phyloP scores from a whole-genome alignment of 257 asterid species.

The Sherardia arvensis region DNA sequence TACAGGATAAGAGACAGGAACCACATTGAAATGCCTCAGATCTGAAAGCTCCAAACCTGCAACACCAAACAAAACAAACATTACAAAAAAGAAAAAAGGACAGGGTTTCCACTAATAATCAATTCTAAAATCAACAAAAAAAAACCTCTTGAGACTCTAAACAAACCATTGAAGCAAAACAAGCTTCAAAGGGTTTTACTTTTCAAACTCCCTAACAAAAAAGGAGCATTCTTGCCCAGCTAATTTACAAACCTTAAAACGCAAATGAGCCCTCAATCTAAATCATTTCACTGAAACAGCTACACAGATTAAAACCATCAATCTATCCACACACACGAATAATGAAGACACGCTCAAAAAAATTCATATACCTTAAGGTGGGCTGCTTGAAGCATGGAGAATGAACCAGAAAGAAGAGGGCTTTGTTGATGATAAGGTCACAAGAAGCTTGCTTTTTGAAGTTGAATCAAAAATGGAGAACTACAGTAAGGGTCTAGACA shows the following conservation, averaged over 20 bases:
- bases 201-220: not conserved
- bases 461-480: constrained; percentile 12
- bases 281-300: not conserved
- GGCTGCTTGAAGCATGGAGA: not conserved
- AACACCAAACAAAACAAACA: constrained; percentile 7
- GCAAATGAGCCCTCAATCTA: constrained; percentile 1
- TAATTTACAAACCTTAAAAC: not conserved
- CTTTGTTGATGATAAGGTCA: constrained; percentile 22
- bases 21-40: constrained; percentile 43
- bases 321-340: not conserved
- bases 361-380: constrained; percentile 19
- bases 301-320: not conserved
- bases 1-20: constrained; percentile 13
- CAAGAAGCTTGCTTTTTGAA: constrained; percentile 13
- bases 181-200: not conserved
- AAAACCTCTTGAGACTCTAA: not conserved
- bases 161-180: not conserved
- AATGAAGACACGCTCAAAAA: not conserved
- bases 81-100: not conserved
- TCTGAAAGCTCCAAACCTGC: constrained; percentile 46
- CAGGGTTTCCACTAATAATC: not conserved
- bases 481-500: constrained; percentile 11
- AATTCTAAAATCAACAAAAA: not conserved
- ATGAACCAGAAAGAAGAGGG: constrained; percentile 12
- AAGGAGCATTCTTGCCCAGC: not conserved